Evolutionary conservation across 441 rosid species (phyloP), one percentile per base, ranked within the genome.

Genomic region (Populus hybrid): DNA sequence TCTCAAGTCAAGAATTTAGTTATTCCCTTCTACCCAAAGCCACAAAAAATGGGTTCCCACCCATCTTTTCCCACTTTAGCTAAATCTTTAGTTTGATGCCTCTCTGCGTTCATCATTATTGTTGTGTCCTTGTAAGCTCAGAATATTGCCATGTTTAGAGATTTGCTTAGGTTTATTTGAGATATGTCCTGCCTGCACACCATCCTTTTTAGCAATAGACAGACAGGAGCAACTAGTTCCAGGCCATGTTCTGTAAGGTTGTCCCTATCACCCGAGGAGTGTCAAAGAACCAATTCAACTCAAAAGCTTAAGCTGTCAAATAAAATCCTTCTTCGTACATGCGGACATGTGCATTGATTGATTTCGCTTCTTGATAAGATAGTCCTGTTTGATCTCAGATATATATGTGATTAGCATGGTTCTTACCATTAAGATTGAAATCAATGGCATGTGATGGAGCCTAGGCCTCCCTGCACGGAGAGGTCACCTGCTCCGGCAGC

Each of bases 1-100:
- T 90, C 95, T 84, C 92, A 87, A 87, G 90, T 88, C 93, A 88
- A 89, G 94, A 89, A 92, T 88, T 79, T 83, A 70, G 35, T 79
- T 89, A 85, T 90, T 88, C 91, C 76, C 85, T 83, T 84, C 89
- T 64, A 73, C 84, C 87, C 89, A 85, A 91, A 83, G 83, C 96
- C 92, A 88, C 92, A 79, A 81, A 90, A 89, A 87, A 91, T 90
- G 94, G 96, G 89, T 91, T 90, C 83, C 79, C 79, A 75, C 72
- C 73, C 77, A 50, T 67, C 61, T 73, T 77, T 76, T 57, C 77
- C 76, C 57, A 73, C 80, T 86, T 82, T 86, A 63, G 69, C 82
- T 76, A 81, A 79, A 4, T 21, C 21, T 77, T 71, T 79, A 67
- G 78, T 83, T 79, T 50, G 83, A 84, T 84, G 87, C 90, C 81